These are phyloP conservation scores for Cotoneaster glaucophyllus DNA, from an alignment of 306 rosid genomes.

Conservation along the genomic window DNA sequence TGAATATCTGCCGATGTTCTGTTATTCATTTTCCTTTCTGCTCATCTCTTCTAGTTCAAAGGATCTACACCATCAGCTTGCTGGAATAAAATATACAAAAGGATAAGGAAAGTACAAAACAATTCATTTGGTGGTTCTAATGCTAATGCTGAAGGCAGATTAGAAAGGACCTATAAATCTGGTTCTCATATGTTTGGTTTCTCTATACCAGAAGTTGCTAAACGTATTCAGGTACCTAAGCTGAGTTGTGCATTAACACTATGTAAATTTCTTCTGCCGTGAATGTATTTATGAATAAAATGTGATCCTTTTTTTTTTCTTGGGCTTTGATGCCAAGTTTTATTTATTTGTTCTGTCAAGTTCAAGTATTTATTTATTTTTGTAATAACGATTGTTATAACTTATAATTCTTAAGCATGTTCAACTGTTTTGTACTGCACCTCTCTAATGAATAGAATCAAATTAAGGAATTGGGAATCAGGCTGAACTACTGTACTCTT, in stretches of 20 bases:
- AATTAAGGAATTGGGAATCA: neutral
- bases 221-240: slow-evolving; percentile 65
- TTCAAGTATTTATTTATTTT: neutral
- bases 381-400: neutral
- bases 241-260: neutral
- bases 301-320: neutral
- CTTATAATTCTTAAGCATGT: neutral
- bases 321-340: neutral
- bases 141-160: slow-evolving; percentile 37
- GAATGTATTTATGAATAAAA: neutral
- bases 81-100: slow-evolving; percentile 79
- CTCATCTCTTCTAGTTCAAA: slow-evolving; percentile 47
- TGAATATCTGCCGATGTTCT: neutral
- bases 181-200: slow-evolving; percentile 96
- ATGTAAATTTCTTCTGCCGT: neutral
- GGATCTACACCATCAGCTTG: slow-evolving; percentile 82
- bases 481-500: neutral
- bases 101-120: slow-evolving; percentile 50
- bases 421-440: neutral
- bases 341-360: neutral
- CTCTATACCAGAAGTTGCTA: slow-evolving; percentile 69
- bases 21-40: slow-evolving; percentile 5
- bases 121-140: slow-evolving; percentile 39
- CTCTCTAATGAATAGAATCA: neutral
- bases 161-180: slow-evolving; percentile 45